phyloP scores from a whole-genome alignment of 495 filamentous ascomycete genomes.

The Cetradonia linearis region DNA sequence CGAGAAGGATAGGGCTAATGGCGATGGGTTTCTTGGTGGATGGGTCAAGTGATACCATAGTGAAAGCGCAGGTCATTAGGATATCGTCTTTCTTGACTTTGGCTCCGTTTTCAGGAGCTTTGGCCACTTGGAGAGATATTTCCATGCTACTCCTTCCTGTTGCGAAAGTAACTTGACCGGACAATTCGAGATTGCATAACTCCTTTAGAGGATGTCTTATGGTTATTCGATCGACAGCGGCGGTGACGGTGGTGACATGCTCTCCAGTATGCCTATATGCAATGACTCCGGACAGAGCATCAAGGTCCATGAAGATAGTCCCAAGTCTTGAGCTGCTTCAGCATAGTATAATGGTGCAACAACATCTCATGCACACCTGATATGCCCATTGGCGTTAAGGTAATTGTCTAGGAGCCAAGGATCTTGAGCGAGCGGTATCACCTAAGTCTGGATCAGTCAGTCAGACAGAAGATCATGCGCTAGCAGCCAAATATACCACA shows the following conservation, averaged over 20 bases:
- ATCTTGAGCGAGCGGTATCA: slow-evolving; percentile 56
- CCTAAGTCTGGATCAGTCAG: slow-evolving; percentile 32
- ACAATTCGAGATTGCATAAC: slow-evolving; percentile 73
- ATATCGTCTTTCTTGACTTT: slow-evolving; percentile 55
- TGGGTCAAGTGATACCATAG: slow-evolving; percentile 74
- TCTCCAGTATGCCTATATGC: slow-evolving; percentile 78
- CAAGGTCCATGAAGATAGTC: slow-evolving; percentile 70
- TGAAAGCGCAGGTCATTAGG: slow-evolving; percentile 70
- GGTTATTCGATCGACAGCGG: slow-evolving; percentile 69
- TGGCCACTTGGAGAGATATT: slow-evolving; percentile 64
- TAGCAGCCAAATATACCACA: slow-evolving; percentile 37
- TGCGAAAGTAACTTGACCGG: slow-evolving; percentile 70
- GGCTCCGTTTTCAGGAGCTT: slow-evolving; percentile 46
- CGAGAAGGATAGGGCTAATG: slow-evolving; percentile 50
- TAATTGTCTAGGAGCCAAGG: slow-evolving; percentile 64
- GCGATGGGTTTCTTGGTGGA: slow-evolving; percentile 53
- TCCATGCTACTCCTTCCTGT: slow-evolving; percentile 76
- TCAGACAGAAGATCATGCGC: background rate
- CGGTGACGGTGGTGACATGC: slow-evolving; percentile 67
- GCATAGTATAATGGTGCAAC: slow-evolving; percentile 6
- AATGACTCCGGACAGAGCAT: slow-evolving; percentile 69
- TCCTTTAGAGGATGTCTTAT: slow-evolving; percentile 63
- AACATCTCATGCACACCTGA: slow-evolving; percentile 35
- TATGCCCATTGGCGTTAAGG: slow-evolving; percentile 55
- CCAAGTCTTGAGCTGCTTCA: slow-evolving; percentile 41